Percentiles rank a stretch among this genome's conserved stretches.
Evolutionary conservation across 78 protist species (phyloP).

Genomic region (Dictyostelium firmibasis): DNA sequence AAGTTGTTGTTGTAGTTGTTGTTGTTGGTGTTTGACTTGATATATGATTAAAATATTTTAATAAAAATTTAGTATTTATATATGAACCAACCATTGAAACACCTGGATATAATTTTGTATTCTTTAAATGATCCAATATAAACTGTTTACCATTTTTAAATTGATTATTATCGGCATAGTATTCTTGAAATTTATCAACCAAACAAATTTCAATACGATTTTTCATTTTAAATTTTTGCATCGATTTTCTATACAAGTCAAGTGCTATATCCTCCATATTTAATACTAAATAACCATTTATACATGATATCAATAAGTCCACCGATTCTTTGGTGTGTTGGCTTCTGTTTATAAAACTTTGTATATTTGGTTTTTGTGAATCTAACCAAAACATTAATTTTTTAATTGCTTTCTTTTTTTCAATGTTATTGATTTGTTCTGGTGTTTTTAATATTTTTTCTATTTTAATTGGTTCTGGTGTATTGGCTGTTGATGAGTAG

Average conservation of each 20-base stretch:
- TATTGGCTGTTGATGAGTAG: not conserved
- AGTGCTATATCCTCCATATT: not conserved
- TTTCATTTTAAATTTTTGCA: not conserved
- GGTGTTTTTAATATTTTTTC: not conserved
- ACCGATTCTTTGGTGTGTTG: not conserved
- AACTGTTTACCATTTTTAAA: not conserved
- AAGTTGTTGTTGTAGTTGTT: not conserved
- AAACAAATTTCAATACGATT: not conserved
- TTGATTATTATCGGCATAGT: not conserved
- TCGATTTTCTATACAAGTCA: not conserved
- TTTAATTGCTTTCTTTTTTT: not conserved
- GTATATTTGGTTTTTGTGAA: not conserved
- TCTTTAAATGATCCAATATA: not conserved
- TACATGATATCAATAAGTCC: not conserved
- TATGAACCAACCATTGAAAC: not conserved
- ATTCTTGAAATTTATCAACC: not conserved
- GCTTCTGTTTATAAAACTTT: not conserved
- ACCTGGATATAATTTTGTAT: not conserved
- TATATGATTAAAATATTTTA: not conserved
- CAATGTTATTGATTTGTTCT: not conserved
- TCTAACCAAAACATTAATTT: not conserved
- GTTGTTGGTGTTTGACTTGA: too few species aligned
- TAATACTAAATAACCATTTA: not conserved
- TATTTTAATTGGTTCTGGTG: not conserved
- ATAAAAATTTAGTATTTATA: not conserved